Evolutionary conservation across 78 protist genomes (phyloP), one percentile per base, ranked within the genome.

Genomic region (Dictyostelium capitatum): DNA sequence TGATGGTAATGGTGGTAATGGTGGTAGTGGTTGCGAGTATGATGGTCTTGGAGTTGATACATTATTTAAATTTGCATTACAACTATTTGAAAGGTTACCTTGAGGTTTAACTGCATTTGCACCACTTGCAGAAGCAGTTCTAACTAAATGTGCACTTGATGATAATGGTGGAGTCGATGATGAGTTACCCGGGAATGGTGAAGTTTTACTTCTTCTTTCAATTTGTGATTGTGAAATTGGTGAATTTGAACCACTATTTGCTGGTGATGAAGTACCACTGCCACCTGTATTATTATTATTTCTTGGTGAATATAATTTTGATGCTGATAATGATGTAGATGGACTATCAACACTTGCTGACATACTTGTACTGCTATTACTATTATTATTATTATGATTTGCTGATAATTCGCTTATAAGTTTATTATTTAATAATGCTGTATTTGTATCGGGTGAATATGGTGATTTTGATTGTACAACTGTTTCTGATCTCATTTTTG

Each of bases 41-140:
- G 46, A 17, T 43, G 50, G 30, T 43, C 20, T 17, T 19, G 15
- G 15, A 2, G 23, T 70, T 12, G 25, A 12, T 43, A 15, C 28
- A 32, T 6, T 43, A 6, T 8, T 14, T 14, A 51, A 51, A 51
- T 12, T 51, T 14, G 10, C 15, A 51, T 51, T 51, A 32, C 75
- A 67, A 67, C 75, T 67, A 12, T 32, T 41, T 30, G 70, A 51
- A 5, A 57, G 25, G 51, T 28, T 51, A 10, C 64, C 28, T 57
- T 54, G 83, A 20, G 67, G 93, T 69, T 20, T 80, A 17, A 57
- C 67, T n/a, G 87, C 75, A 77, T 47, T 80, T 43, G 56, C 79
- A 32, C 70, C 84, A 50, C 48, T 43, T 56, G 64, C 84, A 15
- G 83, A 73, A 28, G 46, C 14, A 17, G 93, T 87, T 74, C 79